Base-by-base conservation (phyloP, 371 early-diverging fungal species). In the Rhizopus sp. region DNA sequence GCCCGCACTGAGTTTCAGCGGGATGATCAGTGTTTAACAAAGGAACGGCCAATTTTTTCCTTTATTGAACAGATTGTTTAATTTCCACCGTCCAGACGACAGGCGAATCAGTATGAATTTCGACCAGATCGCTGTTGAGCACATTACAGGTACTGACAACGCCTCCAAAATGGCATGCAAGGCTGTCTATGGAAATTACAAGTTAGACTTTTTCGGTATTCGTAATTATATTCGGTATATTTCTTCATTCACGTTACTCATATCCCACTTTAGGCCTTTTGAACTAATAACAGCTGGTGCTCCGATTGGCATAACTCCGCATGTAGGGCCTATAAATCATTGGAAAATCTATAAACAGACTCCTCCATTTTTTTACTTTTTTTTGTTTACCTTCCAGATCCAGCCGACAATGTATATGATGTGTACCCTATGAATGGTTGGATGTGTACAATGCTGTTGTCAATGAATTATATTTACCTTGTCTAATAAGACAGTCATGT, bases 221-320 rank as follows among this genome's bases (percentile, higher is more conserved):
- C 23, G 23, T 23, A 23, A 23, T 23, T 23, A 23, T 23, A 23
- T 23, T 23, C 23, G 23, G 23, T 23, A 23, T 23, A 23, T 23
- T 23, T 23, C 23, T 23, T 23, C 23, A 23, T 40, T 41, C 10
- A 6, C 64, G 69, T 60, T 82, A 89, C 91, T 84, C 31, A 96
- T 68, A 71, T 96, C 84, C 95, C 95, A 96, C 64, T 82, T 81
- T 46, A 96, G 78, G 0, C 97, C 96, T 29, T 50, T 66, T 0
- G 93, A 93, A 0, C 84, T 86, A 16, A 91, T 45, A 2, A 63
- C 69, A 6, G 86, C 78, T 2, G 78, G 70, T 4, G 79, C 80
- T 7, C 90, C 91, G 32, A 96, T 73, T 4, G 97, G 96, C 57
- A 95, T 73, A 4, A 95, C 66, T 23, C 97, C 97, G 67, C 97